phyloP scores from a whole-genome alignment of 208 protist genomes.

The Leishmania lainsoni region DNA sequence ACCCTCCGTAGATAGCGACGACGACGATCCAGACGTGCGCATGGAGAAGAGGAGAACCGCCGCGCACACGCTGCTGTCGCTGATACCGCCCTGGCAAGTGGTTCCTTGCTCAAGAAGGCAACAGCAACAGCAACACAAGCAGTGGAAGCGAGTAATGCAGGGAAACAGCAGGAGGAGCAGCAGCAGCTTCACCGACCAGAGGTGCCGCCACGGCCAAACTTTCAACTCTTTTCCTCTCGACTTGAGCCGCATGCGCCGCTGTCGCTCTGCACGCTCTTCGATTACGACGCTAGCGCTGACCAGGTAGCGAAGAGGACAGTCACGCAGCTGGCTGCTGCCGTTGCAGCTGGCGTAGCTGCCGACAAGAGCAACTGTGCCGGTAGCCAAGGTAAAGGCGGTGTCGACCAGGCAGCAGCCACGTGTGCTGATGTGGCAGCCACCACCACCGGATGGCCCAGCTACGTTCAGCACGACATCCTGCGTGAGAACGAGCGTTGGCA shows the following conservation, averaged over 20 bases:
- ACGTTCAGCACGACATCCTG: conserved; percentile 37
- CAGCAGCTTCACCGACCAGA: conserved; percentile 2
- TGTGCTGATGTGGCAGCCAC: neutral
- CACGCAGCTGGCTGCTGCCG: neutral
- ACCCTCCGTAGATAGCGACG: neutral
- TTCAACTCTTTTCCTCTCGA: conserved; percentile 41
- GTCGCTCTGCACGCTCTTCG: conserved; percentile 36
- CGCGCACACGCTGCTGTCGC: neutral
- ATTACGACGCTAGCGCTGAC: conserved; percentile 23
- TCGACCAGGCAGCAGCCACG: neutral
- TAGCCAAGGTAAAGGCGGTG: neutral
- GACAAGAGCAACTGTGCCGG: neutral
- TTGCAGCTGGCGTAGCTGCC: neutral
- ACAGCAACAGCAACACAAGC: neutral
- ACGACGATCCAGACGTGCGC: conserved; percentile 8
- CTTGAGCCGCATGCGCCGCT: conserved; percentile 44
- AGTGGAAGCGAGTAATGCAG: neutral
- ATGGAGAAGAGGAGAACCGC: conserved; percentile 13
- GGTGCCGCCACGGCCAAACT: conserved; percentile 35
- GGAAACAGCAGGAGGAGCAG: neutral
- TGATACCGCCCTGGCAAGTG: neutral
- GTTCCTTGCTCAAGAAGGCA: neutral
- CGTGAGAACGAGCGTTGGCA: conserved; percentile 33
- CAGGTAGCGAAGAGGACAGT: neutral
- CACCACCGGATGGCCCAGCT: conserved; percentile 16